Evolutionary conservation across 768 basidiomycete genomes (phyloP).

Genomic region (Pulveroboletus sp.): DNA sequence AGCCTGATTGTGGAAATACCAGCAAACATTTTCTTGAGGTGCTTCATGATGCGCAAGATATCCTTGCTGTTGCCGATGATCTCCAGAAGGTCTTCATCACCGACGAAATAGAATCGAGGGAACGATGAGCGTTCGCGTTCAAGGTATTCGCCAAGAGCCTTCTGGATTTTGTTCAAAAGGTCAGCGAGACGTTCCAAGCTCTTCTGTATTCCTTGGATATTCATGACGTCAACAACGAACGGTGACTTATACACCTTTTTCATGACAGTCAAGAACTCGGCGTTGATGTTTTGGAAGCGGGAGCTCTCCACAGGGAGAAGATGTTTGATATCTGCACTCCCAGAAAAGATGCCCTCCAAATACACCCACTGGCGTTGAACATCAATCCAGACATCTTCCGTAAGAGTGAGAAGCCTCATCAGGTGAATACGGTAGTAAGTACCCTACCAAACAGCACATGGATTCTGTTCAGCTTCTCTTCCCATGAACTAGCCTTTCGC

Average conservation of each 20-base stretch:
- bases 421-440: not conserved
- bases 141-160: constrained; percentile 97
- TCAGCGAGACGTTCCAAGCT: constrained; percentile 95
- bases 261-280: constrained; percentile 97
- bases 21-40: constrained; percentile 99
- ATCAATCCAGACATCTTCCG: constrained; percentile 94
- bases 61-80: constrained; percentile 99
- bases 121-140: constrained; percentile 97
- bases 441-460: constrained; percentile 88
- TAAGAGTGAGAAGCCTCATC: not conserved
- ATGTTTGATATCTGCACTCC: constrained; percentile 99
- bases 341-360: constrained; percentile 98
- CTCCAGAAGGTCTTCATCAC: constrained; percentile 96
- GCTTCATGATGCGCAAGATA: constrained; percentile 96
- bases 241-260: constrained; percentile 99
- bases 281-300: constrained; percentile 98
- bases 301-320: constrained; percentile 94
- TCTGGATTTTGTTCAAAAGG: constrained; percentile 96
- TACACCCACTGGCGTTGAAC: constrained; percentile 99
- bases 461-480: constrained; percentile 93
- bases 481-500: constrained; percentile 79
- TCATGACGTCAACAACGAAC: constrained; percentile 94
- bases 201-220: constrained; percentile 94
- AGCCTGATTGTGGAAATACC: constrained; percentile 87
- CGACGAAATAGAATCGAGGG: constrained; percentile 99